phyloP scores from a whole-genome alignment of 495 filamentous ascomycete species.

The Xylaria curta region DNA sequence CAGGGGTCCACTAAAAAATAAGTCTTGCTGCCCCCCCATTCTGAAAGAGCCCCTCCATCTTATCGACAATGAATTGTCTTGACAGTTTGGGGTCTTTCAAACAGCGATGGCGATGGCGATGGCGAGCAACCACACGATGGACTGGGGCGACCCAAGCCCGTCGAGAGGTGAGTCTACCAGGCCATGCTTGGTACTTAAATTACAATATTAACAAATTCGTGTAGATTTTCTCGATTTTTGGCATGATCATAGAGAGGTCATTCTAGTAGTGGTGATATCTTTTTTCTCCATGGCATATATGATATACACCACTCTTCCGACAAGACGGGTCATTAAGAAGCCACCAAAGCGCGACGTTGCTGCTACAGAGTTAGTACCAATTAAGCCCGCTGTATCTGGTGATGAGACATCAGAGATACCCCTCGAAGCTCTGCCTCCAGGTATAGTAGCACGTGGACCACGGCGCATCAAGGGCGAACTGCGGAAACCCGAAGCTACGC shows the following conservation, averaged over 20 bases:
- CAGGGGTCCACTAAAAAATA: constrained; percentile 12
- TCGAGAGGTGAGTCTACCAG: constrained; percentile 23
- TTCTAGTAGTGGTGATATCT: constrained; percentile 50
- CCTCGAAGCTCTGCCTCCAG: constrained; percentile 27
- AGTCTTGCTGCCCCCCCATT: constrained; percentile 31
- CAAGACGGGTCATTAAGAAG: constrained; percentile 2
- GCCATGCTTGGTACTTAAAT: not conserved
- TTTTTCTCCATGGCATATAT: constrained; percentile 14
- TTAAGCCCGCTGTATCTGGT: constrained; percentile 19
- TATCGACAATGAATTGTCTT: constrained; percentile 23
- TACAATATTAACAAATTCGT: not conserved
- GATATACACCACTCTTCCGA: constrained; percentile 14
- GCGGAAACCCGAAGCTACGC: constrained; percentile 39
- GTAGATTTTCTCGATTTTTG: constrained; percentile 60
- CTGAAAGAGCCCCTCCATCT: constrained; percentile 29
- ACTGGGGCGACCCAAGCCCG: not conserved
- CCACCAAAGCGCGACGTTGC: not conserved
- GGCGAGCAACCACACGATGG: constrained; percentile 17
- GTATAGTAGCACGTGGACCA: constrained; percentile 39
- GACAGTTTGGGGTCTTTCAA: constrained; percentile 2
- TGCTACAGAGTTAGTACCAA: not conserved
- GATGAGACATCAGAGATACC: constrained; percentile 27
- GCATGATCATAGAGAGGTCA: constrained; percentile 59
- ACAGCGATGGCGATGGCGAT: constrained; percentile 9
- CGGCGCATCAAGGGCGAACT: constrained; percentile 58